Percentiles rank a stretch among this genome's conserved stretches.
Evolutionary conservation across 495 filamentous ascomycete genomes (phyloP).

Genomic region (Xylaria sp.): DNA sequence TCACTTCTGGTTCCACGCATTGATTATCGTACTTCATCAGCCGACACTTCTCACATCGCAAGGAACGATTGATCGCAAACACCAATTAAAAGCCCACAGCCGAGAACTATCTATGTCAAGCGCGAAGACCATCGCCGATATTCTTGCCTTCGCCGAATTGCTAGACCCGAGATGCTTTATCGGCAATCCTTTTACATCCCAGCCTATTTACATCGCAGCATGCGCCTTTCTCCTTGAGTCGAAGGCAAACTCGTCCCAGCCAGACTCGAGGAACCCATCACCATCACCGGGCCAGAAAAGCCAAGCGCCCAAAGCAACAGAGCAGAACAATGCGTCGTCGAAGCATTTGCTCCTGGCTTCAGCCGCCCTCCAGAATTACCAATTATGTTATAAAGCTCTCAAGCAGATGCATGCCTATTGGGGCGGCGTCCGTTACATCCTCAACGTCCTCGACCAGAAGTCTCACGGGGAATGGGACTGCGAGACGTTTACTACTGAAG

Average conservation of each 20-base stretch:
- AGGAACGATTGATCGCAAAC: slow-evolving; percentile 65
- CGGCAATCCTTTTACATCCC: slow-evolving; percentile 85
- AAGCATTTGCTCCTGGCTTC: slow-evolving; percentile 77
- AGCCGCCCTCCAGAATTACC: slow-evolving; percentile 80
- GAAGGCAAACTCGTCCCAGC: slow-evolving; percentile 63
- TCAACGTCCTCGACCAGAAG: slow-evolving; percentile 86
- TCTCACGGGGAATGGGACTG: slow-evolving; percentile 84
- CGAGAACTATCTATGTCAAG: slow-evolving; percentile 85
- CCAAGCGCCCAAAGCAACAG: slow-evolving; percentile 6
- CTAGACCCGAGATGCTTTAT: slow-evolving; percentile 81
- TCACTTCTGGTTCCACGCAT: slow-evolving; percentile 89
- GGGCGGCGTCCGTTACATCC: slow-evolving; percentile 85
- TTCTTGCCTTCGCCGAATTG: slow-evolving; percentile 77
- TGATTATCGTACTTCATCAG: slow-evolving; percentile 84
- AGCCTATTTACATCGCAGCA: slow-evolving; percentile 88
- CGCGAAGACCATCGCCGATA: slow-evolving; percentile 87
- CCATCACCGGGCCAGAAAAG: slow-evolving; percentile 42
- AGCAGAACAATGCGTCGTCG: slow-evolving; percentile 58
- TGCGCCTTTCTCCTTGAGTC: slow-evolving; percentile 87
- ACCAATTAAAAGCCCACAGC: slow-evolving; percentile 76
- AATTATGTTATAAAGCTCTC: slow-evolving; percentile 80
- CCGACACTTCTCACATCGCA: slow-evolving; percentile 80
- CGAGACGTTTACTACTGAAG: slow-evolving; percentile 76
- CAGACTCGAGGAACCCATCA: slow-evolving; percentile 59
- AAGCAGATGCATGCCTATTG: slow-evolving; percentile 79